These are phyloP conservation scores for Parietaria judaica DNA, from an alignment of 306 rosid species.

Conservation along the genomic window DNA sequence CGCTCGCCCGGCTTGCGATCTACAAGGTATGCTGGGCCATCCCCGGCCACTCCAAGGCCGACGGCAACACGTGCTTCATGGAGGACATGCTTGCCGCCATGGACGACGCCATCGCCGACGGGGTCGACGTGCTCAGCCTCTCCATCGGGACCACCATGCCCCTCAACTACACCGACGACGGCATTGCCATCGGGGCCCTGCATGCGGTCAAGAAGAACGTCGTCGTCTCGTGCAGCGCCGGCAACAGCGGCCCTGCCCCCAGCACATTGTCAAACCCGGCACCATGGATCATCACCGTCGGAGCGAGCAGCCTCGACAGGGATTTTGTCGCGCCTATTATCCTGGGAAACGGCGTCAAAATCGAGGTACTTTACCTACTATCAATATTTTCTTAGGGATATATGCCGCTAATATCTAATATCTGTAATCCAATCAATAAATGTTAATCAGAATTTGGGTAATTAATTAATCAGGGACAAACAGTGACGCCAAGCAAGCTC, in stretches of 20 bases:
- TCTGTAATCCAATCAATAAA: too few relatives aligned
- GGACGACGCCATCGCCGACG: constrained; percentile 84
- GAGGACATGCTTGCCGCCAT: constrained; percentile 77
- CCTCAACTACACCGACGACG: constrained; percentile 39
- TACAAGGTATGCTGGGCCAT: constrained; percentile 95
- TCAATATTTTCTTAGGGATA: too few relatives aligned
- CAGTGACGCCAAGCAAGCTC: constrained; percentile 56
- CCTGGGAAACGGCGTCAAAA: constrained; percentile 37
- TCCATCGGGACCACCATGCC: constrained; percentile 51
- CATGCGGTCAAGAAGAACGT: constrained; percentile 61
- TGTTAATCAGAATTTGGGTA: background rate
- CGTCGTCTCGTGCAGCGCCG: constrained; percentile 82
- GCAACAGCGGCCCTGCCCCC: constrained; percentile 65
- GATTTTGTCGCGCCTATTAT: constrained; percentile 46
- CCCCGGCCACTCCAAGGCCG: constrained; percentile 41
- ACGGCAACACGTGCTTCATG: constrained; percentile 60
- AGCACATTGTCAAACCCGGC: constrained; percentile 52
- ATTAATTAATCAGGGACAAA: constrained; percentile 46
- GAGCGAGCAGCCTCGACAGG: constrained; percentile 71
- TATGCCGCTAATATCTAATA: too few relatives aligned
- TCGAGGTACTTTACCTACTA: constrained; percentile 36
- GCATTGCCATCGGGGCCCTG: constrained; percentile 54
- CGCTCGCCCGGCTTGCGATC: constrained; percentile 60
- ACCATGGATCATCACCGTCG: constrained; percentile 90
- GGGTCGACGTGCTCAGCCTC: constrained; percentile 62